phyloP scores from a whole-genome alignment of 371 early-diverging fungal genomes.

The Haplosporangium sp. region DNA sequence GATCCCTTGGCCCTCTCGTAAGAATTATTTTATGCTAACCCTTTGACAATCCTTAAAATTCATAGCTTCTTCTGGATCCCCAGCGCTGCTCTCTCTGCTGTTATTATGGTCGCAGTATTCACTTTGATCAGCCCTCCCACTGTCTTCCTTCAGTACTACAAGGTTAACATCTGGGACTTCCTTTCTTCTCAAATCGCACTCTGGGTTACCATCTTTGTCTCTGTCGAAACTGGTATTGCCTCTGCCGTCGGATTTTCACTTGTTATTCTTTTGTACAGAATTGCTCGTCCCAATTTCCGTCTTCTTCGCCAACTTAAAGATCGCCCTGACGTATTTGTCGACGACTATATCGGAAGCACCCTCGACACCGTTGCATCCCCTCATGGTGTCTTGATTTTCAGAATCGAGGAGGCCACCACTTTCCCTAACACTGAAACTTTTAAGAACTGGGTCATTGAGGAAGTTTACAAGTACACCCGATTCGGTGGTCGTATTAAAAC shows the following conservation, averaged over 20 bases:
- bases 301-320: slow-evolving; percentile 48
- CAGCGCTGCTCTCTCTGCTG: slow-evolving; percentile 77
- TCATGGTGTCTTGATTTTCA: slow-evolving; percentile 71
- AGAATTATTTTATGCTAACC: not conserved
- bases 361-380: slow-evolving; percentile 57
- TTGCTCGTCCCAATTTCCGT: slow-evolving; percentile 65
- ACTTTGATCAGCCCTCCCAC: slow-evolving; percentile 69
- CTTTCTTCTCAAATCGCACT: slow-evolving; percentile 54
- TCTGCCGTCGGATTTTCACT: slow-evolving; percentile 63
- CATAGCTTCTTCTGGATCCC: slow-evolving; percentile 84
- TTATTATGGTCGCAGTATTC: slow-evolving; percentile 79
- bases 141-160: slow-evolving; percentile 56
- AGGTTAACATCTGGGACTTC: slow-evolving; percentile 55
- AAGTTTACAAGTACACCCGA: slow-evolving; percentile 56
- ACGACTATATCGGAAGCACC: slow-evolving; percentile 22
- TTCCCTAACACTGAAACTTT: slow-evolving; percentile 78
- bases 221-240: slow-evolving; percentile 68
- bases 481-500: slow-evolving; percentile 43
- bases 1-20: not conserved
- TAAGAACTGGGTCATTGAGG: slow-evolving; percentile 60
- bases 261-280: slow-evolving; percentile 63
- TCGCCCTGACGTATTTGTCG: slow-evolving; percentile 50
- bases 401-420: slow-evolving; percentile 74
- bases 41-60: not conserved
- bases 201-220: slow-evolving; percentile 62